Evolutionary conservation across 208 protist genomes (phyloP), one percentile per base, ranked within the genome.

Genomic region (Crithidia acanthocephali): DNA sequence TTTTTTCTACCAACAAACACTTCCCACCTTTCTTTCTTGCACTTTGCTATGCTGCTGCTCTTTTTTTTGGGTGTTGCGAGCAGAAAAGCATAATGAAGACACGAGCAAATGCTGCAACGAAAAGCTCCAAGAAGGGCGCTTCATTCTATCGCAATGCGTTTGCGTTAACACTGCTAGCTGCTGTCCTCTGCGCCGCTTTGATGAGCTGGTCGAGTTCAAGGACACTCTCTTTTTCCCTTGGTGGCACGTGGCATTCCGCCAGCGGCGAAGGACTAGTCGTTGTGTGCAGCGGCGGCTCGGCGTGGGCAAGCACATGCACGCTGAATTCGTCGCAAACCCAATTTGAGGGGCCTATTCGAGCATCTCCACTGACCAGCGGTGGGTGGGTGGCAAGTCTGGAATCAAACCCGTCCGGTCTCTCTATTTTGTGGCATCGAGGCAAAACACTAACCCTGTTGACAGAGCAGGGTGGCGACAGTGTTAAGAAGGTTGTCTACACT

Each of bases 141-240:
- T 62, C 55, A 8, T 20, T 69, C 13, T 74, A 68, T 40, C 67
- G 74, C 28, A 79, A 44, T 37, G 53, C 27, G 3, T 37, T 69
- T 32, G 51, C 40, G 27, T 28, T 58, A 22, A 45, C 59, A 44
- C 48, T 85, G 28, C 59, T 81, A 44, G 58, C 65, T 22, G 63
- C 69, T 48, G 77, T 82, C 28, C 35, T 82, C 22, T 77, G 32
- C 50, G 47, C 84, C 45, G 66, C 72, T 23, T 67, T 70, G 35
- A 71, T 80, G 57, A 85, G 80, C 55, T 81, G 80, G 80, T 71
- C 66, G 11, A 85, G 80, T 44, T 74, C 75, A 18, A 63, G 68
- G 9, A 74, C 75, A 22, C 63, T 85, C 0, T 72, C 71, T 20
- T 71, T 79, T 60, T 55, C 56, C 16, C 58, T 85, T 15, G 57